phyloP scores from a whole-genome alignment of 768 basidiomycete species.

The Psilocybe azurescens region DNA sequence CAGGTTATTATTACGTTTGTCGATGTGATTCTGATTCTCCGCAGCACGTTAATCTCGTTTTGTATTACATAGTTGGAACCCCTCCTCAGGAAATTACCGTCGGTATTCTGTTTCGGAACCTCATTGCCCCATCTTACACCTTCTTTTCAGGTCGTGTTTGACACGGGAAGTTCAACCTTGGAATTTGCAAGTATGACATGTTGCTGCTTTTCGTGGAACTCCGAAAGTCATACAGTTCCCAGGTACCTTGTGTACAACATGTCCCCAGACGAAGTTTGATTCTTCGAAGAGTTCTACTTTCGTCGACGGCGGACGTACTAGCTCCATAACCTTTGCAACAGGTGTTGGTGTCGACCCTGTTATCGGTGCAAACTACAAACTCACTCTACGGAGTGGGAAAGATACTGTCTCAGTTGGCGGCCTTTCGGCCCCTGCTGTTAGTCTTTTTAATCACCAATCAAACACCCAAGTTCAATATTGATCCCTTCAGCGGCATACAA shows the following conservation, averaged over 20 bases:
- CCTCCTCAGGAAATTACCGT: slow-evolving; percentile 54
- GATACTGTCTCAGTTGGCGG: slow-evolving; percentile 59
- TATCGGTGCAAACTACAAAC: slow-evolving; percentile 47
- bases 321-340: slow-evolving; percentile 56
- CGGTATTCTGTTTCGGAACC: slow-evolving; percentile 14
- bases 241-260: slow-evolving; percentile 53
- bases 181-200: slow-evolving; percentile 51
- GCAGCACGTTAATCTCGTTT: slow-evolving; percentile 8
- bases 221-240: slow-evolving; percentile 1
- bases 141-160: slow-evolving; percentile 54
- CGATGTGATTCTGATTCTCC: slow-evolving; percentile 4
- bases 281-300: slow-evolving; percentile 55
- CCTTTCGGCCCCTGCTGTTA: slow-evolving; percentile 39
- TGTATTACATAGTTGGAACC: slow-evolving; percentile 48
- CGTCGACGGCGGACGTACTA: slow-evolving; percentile 44
- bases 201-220: background rate
- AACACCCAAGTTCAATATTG: slow-evolving; percentile 54
- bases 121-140: slow-evolving; percentile 11
- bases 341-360: slow-evolving; percentile 63
- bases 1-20: slow-evolving; percentile 33
- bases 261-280: slow-evolving; percentile 53
- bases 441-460: slow-evolving; percentile 56
- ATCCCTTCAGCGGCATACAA: slow-evolving; percentile 63
- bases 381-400: slow-evolving; percentile 47
- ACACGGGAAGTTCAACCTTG: slow-evolving; percentile 55